Percentiles rank a stretch among this genome's conserved stretches.
Conservation (phyloP, 192 early-diverging fungal species). For the Gamsiella multidivaricata region DNA sequence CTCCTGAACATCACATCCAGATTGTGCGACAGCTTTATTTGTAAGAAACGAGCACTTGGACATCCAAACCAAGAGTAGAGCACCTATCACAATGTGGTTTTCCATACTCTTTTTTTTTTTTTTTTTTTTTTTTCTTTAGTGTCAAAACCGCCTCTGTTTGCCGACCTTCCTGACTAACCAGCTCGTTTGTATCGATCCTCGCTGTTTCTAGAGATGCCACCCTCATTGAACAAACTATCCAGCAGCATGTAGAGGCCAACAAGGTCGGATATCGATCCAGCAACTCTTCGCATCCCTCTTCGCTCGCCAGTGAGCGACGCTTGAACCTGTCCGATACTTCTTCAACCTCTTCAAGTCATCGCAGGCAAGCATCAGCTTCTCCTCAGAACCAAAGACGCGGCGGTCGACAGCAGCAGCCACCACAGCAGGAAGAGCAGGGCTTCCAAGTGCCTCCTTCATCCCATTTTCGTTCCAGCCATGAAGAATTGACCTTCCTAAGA, state of each 20-base stretch:
- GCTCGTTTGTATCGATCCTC: too few relatives aligned
- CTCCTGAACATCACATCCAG: conserved; percentile 48
- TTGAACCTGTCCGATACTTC: conserved; percentile 17
- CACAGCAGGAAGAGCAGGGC: conserved; percentile 26
- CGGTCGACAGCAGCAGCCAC: conserved; percentile 21
- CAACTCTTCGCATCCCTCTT: conserved; percentile 27
- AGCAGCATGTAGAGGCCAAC: conserved; percentile 53
- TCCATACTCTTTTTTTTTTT: too few relatives aligned
- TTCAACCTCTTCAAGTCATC: conserved; percentile 1
- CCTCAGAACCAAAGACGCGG: conserved; percentile 17
- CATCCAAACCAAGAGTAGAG: too few relatives aligned
- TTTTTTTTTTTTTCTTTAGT: too few relatives aligned
- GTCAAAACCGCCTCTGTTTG: neutral
- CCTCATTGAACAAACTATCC: conserved; percentile 45
- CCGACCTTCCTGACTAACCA: neutral
- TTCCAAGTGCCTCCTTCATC: conserved; percentile 22
- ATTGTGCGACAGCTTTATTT: conserved; percentile 48
- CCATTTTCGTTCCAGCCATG: conserved; percentile 46
- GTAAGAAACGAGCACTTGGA: too few relatives aligned
- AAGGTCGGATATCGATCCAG: conserved; percentile 45
- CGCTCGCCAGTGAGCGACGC: conserved; percentile 31
- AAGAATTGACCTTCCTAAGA: conserved; percentile 41
- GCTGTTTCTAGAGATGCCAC: conserved; percentile 46
- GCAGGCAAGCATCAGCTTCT: conserved; percentile 24
- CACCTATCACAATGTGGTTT: neutral